Evolutionary conservation across 2,329 filamentous ascomycete genomes (phyloP), one percentile per base, ranked within the genome.

Genomic region (Nemania serpens): DNA sequence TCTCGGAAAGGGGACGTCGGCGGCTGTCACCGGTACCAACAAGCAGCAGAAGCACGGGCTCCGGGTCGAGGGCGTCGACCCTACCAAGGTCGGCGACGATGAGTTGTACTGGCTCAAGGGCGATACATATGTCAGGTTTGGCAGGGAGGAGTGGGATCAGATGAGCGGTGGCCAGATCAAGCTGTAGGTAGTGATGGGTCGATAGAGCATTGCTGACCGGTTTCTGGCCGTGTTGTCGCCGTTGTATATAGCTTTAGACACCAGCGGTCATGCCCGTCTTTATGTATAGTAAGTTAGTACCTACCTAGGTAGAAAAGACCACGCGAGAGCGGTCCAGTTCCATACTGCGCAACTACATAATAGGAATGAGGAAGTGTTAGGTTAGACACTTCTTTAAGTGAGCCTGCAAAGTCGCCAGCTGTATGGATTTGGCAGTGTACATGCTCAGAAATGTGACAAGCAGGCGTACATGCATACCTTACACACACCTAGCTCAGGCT

Each of bases 41-140:
- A 97, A 97, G 81, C 91, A 96, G 78, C 89, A 93, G 76, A 97
- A 97, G 76, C 85, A 89, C 64, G 76, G 79, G 0, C 74, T 96
- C 65, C 81, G 91, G n/a, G 79, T 81, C 2, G 84, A 93, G 64
- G 92, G 93, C 0, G 90, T 94, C 0, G 84, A 91, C 69, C 90
- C 89, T 0, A 75, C 70, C 3, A 84, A 84, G 68, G 78, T 82
- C 1, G 74, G 74, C 39, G 67, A 68, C 3, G 84, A 85, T 22
- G 73, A 76, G 39, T 37, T 89, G 47, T 89, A 79, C 69, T 94
- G 90, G 89, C 77, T 93, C 15, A 83, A 81, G 68, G 82, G 80
- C 0, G 84, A 84, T 22, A 81, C 78, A 0, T 97, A 96, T 74
- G 83, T 87, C 33, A 82, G 77, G 7, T 96, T 96, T 75, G 77